Base-by-base conservation (phyloP, 768 basidiomycete genomes). In the Saitozyma podzolica region DNA sequence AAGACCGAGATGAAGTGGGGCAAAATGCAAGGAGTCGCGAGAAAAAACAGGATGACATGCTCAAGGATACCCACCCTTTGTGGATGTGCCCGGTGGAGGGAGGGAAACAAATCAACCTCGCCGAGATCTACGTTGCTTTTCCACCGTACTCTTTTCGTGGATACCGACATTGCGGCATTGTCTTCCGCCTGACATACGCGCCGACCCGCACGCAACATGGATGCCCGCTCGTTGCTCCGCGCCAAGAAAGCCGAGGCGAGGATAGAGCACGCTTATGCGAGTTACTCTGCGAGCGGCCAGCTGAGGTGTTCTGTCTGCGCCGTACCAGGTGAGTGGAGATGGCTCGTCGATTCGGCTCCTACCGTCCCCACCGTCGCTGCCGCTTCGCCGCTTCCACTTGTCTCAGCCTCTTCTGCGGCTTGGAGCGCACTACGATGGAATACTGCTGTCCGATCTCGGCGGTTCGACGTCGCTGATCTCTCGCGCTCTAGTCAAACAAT, bases 191-290 rank as follows among this genome's bases (percentile, higher is more conserved):
- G n/a, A 47, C 10, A 52, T 14, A 7, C 10, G 2, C 17, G 1
- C 7, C 17, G 51, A 3, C 11, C 48, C 43, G 20, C 8, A 40
- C 52, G 3, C 7, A 54, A 16, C 9, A 76, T 76, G 74, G 77
- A 78, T 69, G 77, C 77, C 6, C 59, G 69, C 61, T 73, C 77
- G 10, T 64, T 78, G 8, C 59, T 78, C 19, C 56, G 77, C 50
- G 77, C 77, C 55, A 74, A 78, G 55, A 78, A 78, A 56, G 75
- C 77, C 6, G 66, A 69, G 49, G 68, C 77, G n/a, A 40, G 64
- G 19, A 72, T 78, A 37, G 63, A 69, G 9, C 73, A 76, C 62
- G 73, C 73, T 3, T 72, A 76, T 56, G 77, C 77, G 47, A 49
- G 64, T 40, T 78, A 78, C 50, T 64, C 53, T 19, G 58, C 69